Percentiles rank a stretch among this genome's conserved stretches.
Evolutionary conservation across 306 rosid species (phyloP).

Genomic region (Styphnolobium japonicum): DNA sequence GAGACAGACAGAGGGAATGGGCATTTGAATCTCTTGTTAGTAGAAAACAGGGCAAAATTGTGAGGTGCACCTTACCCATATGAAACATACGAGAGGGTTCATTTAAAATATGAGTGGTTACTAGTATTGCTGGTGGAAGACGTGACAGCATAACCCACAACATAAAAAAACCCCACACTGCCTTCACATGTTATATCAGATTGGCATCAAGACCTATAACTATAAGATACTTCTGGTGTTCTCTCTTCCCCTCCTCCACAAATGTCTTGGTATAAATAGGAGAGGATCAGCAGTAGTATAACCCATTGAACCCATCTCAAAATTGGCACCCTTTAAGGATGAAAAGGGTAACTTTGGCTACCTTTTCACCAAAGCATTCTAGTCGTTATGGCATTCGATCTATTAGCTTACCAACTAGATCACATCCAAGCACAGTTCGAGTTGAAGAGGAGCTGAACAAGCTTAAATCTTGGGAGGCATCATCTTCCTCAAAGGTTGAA

Average conservation of each 20-base stretch:
- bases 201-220: constrained; percentile 4
- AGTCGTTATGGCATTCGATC: constrained; percentile 39
- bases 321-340: neutral
- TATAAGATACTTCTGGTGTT: constrained; percentile 5
- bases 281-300: neutral
- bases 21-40: neutral
- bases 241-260: neutral
- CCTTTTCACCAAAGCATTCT: constrained; percentile 49
- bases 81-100: neutral
- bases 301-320: neutral
- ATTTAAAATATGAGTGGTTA: constrained; percentile 5
- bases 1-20: neutral
- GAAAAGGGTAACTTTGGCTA: constrained; percentile 36
- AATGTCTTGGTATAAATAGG: constrained; percentile 9
- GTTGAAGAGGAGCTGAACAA: constrained; percentile 58
- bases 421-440: constrained; percentile 64
- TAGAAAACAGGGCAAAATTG: neutral
- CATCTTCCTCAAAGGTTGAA: constrained; percentile 41
- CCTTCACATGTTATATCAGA: constrained; percentile 38
- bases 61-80: constrained; percentile 31
- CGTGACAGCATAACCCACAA: constrained; percentile 43
- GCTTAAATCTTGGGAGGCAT: constrained; percentile 45
- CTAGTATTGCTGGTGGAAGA: constrained; percentile 27
- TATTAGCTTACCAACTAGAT: constrained; percentile 67
- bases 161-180: constrained; percentile 21